Base-by-base conservation (phyloP, 1,284 basidiomycete genomes). In the Irpex lacteus region DNA sequence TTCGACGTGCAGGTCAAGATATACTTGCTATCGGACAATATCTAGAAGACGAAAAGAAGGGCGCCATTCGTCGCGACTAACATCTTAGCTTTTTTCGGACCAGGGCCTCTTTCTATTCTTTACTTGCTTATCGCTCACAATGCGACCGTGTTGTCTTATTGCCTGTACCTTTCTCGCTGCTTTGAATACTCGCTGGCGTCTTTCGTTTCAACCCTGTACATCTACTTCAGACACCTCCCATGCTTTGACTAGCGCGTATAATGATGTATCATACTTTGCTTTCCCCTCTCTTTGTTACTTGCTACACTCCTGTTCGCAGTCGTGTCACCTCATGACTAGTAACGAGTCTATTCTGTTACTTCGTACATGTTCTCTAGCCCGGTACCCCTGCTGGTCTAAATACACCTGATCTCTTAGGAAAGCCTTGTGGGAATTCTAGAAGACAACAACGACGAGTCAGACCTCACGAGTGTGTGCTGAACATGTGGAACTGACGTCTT, bases 1-100 rank as follows among this genome's bases (percentile, higher is more conserved):
- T 95, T 60, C 82, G 82, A 36, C 82, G 88, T 26, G 80, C 91
- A 13, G 90, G 92, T 5, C 88, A 92, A 70, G 90, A 93, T 74
- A 90, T 94, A 63, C 77, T 90, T 55, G 94, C 94, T 5, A 92
- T 96, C 70, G 91, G 92, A 19, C 90, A 92, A 71, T 96, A 94
- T 74, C 78, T 96, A 36, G 93, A 95, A 69, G 94, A 96, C 70
- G 92, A 95, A 75, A 90, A 90, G 79, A 90, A 88, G 69, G 91
- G 91, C 21, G 82, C 78, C 19, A 73, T 92, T 54, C 81, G 81
- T 21, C 38, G 54, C 18, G 68, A 69, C 55, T 68, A 61, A 65
- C 37, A 6, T 8, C 34, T n/a, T 38, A 21, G 60, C 49, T 26
- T 40, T 26, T 40, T 50, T 59, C 59, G 54, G 52, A 61, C 50